Conservation (phyloP, 148 eudicot genomes). For the Spergularia marina region DNA sequence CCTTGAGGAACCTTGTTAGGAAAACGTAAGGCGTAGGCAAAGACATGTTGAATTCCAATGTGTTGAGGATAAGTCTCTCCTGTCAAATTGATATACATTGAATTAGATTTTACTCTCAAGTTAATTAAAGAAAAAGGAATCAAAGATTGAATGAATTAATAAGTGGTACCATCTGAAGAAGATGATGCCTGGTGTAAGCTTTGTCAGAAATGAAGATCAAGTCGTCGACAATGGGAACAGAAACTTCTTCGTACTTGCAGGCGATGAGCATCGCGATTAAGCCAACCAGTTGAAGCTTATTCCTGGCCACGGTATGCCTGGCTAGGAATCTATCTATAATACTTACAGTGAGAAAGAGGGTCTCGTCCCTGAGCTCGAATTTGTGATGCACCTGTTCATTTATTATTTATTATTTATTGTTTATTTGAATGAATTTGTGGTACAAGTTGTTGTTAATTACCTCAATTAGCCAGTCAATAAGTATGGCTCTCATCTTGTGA, state of each 20-base stretch:
- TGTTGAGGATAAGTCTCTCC: conserved; percentile 75
- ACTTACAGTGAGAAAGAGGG: conserved; percentile 71
- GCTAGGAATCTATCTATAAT: conserved; percentile 80
- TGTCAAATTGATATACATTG: conserved; percentile 16
- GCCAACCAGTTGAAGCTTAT: conserved; percentile 88
- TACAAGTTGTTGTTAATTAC: conserved; percentile 25
- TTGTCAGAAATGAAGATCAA: conserved; percentile 78
- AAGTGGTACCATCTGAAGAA: conserved; percentile 71
- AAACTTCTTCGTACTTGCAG: conserved; percentile 90
- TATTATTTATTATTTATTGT: too few species aligned
- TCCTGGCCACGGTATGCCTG: conserved; percentile 52
- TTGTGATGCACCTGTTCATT: conserved; percentile 80
- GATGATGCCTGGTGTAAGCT: conserved; percentile 68
- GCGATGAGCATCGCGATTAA: conserved; percentile 82
- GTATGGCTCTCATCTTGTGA: conserved; percentile 77
- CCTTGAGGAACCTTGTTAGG: conserved; percentile 71
- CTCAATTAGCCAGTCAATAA: conserved; percentile 89
- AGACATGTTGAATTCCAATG: conserved; percentile 74
- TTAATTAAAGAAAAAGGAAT: not conserved
- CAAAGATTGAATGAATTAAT: too few species aligned
- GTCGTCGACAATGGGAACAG: conserved; percentile 84
- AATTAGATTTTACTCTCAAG: not conserved
- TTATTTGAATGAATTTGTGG: not conserved
- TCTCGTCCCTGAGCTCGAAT: conserved; percentile 80
- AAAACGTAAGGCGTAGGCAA: conserved; percentile 79